phyloP scores from a whole-genome alignment of 2,329 filamentous ascomycete genomes.

The Cladosporium sp. region DNA sequence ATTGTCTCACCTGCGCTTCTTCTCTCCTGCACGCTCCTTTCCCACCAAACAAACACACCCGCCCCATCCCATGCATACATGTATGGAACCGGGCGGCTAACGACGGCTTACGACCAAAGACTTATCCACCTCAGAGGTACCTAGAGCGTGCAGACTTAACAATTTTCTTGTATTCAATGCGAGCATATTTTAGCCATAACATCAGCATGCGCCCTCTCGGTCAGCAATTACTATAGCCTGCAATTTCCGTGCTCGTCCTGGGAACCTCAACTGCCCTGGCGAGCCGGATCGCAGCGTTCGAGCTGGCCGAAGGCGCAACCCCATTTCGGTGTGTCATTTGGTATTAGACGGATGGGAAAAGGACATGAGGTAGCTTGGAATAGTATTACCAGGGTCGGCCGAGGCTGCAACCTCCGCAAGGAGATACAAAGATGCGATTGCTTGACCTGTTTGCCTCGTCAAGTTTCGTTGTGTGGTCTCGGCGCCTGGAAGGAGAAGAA shows the following conservation, averaged over 20 bases:
- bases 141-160: slow-evolving; percentile 34
- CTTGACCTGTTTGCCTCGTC: background rate
- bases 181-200: slow-evolving; percentile 15
- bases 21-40: slow-evolving; percentile 20
- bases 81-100: slow-evolving; percentile 24
- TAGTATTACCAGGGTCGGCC: background rate
- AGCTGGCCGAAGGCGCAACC: background rate
- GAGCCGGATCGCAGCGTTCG: background rate
- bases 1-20: slow-evolving; percentile 24
- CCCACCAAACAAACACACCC: slow-evolving; percentile 17
- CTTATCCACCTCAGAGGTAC: slow-evolving; percentile 41
- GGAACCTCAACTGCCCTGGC: background rate
- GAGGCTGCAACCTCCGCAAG: background rate
- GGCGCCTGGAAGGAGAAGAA: background rate
- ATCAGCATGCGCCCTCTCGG: slow-evolving; percentile 13
- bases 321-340: slow-evolving; percentile 8
- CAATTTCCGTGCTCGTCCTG: background rate
- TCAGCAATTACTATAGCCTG: background rate
- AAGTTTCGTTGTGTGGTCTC: background rate
- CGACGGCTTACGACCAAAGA: slow-evolving; percentile 40
- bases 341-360: background rate
- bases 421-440: background rate
- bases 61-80: slow-evolving; percentile 5
- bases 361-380: background rate
- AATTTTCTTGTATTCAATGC: slow-evolving; percentile 13